A percentile compares a stretch with the other conserved stretches of the same genome.
phyloP scores from a whole-genome alignment of 1,284 basidiomycete species.

The Moniliophthora roreri region DNA sequence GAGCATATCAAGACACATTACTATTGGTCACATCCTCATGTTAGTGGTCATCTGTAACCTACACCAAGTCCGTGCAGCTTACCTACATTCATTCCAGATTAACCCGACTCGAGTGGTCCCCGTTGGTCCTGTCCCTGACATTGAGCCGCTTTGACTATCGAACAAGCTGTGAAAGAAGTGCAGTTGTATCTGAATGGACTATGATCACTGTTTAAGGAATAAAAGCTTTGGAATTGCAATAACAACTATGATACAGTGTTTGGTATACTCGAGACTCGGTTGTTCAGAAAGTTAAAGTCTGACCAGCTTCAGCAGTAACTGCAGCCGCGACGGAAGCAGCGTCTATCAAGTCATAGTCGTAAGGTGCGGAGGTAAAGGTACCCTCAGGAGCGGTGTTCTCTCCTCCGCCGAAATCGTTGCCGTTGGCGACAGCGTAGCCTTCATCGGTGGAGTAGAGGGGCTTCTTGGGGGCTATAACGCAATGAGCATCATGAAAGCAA shows the following conservation, averaged over 20 bases:
- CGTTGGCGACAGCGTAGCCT: constrained; percentile 39
- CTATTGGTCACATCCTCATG: constrained; percentile 68
- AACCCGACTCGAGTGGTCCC: constrained; percentile 78
- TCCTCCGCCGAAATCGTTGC: constrained; percentile 32
- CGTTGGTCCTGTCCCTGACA: constrained; percentile 68
- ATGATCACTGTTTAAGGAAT: too few species aligned
- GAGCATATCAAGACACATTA: constrained; percentile 88
- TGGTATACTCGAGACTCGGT: background rate
- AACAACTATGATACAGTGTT: background rate
- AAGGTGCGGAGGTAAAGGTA: constrained; percentile 34
- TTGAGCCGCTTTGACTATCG: constrained; percentile 67
- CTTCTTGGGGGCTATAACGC: constrained; percentile 28
- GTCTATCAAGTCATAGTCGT: constrained; percentile 32
- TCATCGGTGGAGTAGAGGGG: constrained; percentile 43
- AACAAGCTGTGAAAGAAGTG: too few species aligned
- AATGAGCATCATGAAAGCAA: too few species aligned
- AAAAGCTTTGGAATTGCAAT: too few species aligned
- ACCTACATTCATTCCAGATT: constrained; percentile 44
- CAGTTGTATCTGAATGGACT: too few species aligned
- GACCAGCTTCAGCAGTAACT: constrained; percentile 34
- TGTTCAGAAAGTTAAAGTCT: constrained; percentile 37
- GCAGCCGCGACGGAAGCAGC: constrained; percentile 27
- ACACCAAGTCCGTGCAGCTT: background rate
- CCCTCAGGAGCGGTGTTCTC: too few species aligned
- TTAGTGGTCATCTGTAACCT: constrained; percentile 25